Conservation (phyloP, 495 filamentous ascomycete genomes). For the Talaromyces proteolyticus region DNA sequence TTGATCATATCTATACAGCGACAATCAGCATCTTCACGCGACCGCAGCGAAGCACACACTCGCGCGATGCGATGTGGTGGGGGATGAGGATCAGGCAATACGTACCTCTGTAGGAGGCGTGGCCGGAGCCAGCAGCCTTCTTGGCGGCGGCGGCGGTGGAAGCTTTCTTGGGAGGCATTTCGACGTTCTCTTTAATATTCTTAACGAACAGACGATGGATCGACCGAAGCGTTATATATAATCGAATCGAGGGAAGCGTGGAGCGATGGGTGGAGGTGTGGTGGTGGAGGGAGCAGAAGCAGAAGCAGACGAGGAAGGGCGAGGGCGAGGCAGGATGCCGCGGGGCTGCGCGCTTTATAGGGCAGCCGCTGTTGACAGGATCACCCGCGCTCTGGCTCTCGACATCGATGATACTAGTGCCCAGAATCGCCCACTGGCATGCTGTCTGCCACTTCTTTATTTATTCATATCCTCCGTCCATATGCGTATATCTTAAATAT, state of each 20-base stretch:
- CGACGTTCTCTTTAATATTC: constrained; percentile 9
- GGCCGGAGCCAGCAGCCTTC: constrained; percentile 34
- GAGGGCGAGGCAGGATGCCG: constrained; percentile 31
- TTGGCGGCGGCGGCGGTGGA: constrained; percentile 42
- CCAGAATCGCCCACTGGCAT: no score
- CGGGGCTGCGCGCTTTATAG: constrained; percentile 50
- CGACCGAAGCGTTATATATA: background rate
- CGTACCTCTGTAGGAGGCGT: constrained; percentile 59
- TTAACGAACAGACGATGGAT: background rate
- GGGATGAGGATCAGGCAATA: constrained; percentile 35
- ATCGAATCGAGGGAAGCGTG: constrained; percentile 2
- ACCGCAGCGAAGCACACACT: constrained; percentile 18
- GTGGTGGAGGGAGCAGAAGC: constrained; percentile 19
- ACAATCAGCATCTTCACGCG: constrained; percentile 46
- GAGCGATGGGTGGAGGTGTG: constrained; percentile 10
- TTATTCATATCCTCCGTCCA: no score
- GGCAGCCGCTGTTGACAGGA: constrained; percentile 40
- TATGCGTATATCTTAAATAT: no score
- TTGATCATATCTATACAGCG: constrained; percentile 58
- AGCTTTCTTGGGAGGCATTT: constrained; percentile 53
- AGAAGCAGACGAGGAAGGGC: constrained; percentile 22
- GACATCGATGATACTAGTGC: no score
- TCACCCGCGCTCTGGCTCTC: constrained; percentile 21
- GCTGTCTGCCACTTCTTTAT: no score
- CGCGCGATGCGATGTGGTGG: constrained; percentile 37